Conservation (phyloP, 2,329 filamentous ascomycete species). For the Leptodontidium sp. region DNA sequence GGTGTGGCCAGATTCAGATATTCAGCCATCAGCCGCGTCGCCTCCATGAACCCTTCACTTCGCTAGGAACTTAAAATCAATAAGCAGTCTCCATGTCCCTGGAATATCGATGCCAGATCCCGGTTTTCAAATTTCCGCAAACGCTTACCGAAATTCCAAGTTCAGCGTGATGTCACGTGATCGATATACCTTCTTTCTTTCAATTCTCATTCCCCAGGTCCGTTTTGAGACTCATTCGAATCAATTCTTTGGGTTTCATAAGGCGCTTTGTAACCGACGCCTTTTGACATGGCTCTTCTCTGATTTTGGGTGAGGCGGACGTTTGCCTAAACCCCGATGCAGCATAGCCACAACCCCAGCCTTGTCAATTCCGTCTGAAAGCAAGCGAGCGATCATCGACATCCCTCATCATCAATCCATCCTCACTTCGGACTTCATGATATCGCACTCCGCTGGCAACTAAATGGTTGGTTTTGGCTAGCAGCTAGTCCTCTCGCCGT, state of each 20-base stretch:
- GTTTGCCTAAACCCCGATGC: neutral
- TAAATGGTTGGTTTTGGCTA: neutral
- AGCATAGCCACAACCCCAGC: slow-evolving; percentile 10
- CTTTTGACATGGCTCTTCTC: neutral
- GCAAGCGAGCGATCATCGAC: slow-evolving; percentile 1
- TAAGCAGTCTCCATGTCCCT: no score
- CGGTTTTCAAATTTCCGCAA: no score
- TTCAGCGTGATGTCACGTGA: neutral
- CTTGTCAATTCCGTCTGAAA: neutral
- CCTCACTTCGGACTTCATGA: neutral
- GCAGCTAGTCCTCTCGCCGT: neutral
- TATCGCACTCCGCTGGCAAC: neutral
- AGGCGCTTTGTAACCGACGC: neutral
- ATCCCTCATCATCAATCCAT: neutral
- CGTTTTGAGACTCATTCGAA: neutral
- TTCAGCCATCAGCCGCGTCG: no score
- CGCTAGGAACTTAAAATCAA: no score
- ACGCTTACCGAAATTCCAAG: neutral
- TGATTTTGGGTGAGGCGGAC: neutral
- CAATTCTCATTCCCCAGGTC: neutral
- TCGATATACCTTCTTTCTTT: neutral
- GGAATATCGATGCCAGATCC: no score
- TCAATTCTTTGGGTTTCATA: neutral
- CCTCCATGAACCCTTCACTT: no score
- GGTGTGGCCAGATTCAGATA: no score